A percentile compares a stretch with the other conserved stretches of the same genome.
Evolutionary conservation across 306 rosid species (phyloP).

Genomic region (Citrullus mucosospermus): DNA sequence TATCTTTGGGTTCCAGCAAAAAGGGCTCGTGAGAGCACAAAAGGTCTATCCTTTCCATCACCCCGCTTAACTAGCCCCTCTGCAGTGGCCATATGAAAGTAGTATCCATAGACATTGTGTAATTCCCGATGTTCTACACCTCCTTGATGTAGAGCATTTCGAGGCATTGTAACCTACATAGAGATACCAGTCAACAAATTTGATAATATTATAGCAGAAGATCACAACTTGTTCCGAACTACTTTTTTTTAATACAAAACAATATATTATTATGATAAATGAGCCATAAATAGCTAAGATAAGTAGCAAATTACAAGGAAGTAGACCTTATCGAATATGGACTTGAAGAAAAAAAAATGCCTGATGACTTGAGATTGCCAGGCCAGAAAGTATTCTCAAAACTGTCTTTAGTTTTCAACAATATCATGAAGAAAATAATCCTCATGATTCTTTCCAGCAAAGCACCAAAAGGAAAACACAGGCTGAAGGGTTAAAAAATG

Average conservation of each 20-base stretch:
- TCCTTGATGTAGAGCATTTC: slow-evolving; percentile 72
- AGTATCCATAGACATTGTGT: slow-evolving; percentile 90
- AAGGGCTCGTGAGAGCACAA: slow-evolving; percentile 79
- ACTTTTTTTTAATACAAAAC: neutral
- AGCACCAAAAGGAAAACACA: neutral
- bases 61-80: slow-evolving; percentile 81
- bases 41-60: slow-evolving; percentile 78
- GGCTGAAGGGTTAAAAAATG: neutral
- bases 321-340: neutral
- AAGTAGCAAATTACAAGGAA: neutral
- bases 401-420: neutral
- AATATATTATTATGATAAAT: neutral
- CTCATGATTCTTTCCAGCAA: neutral
- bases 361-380: neutral
- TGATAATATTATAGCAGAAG: neutral
- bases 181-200: slow-evolving; percentile 1
- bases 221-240: neutral
- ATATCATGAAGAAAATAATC: neutral
- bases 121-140: slow-evolving; percentile 77
- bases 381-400: neutral
- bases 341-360: neutral
- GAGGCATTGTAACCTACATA: slow-evolving; percentile 87
- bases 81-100: slow-evolving; percentile 93
- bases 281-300: neutral
- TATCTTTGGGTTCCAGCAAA: slow-evolving; percentile 90